Percentiles rank a stretch among this genome's conserved stretches.
Conservation (phyloP, 2,329 filamentous ascomycete genomes). For the Xylariaceae sp. region DNA sequence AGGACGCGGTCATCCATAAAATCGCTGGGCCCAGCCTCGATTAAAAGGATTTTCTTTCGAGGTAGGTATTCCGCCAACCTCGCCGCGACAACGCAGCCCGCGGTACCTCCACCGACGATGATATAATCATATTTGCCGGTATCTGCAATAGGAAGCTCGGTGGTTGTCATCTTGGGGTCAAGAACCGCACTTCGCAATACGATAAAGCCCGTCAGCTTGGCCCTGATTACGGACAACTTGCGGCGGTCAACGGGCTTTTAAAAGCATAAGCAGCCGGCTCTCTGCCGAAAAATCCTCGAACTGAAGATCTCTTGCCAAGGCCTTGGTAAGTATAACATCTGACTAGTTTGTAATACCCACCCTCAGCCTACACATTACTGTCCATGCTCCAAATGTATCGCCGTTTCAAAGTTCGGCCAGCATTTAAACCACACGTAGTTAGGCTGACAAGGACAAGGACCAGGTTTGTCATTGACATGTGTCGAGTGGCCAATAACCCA, state of each 20-base stretch:
- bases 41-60: conserved; percentile 72
- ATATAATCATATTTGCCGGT: conserved; percentile 75
- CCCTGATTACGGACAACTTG: background rate
- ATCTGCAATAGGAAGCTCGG: conserved; percentile 59
- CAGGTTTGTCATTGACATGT: background rate
- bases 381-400: background rate
- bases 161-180: conserved; percentile 51
- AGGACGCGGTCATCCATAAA: conserved; percentile 84
- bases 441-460: background rate
- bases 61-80: conserved; percentile 80
- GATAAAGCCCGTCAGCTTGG: background rate
- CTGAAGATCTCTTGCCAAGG: background rate
- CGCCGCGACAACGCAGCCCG: conserved; percentile 78
- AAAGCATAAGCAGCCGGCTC: background rate
- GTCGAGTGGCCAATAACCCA: background rate
- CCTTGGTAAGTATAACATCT: background rate
- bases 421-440: background rate
- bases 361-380: background rate
- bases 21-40: conserved; percentile 87
- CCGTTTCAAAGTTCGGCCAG: background rate
- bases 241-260: background rate
- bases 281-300: background rate
- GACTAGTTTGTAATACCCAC: background rate
- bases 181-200: background rate
- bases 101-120: conserved; percentile 79